Base-by-base conservation (phyloP, 768 basidiomycete species). In the Tremella fuciformis region DNA sequence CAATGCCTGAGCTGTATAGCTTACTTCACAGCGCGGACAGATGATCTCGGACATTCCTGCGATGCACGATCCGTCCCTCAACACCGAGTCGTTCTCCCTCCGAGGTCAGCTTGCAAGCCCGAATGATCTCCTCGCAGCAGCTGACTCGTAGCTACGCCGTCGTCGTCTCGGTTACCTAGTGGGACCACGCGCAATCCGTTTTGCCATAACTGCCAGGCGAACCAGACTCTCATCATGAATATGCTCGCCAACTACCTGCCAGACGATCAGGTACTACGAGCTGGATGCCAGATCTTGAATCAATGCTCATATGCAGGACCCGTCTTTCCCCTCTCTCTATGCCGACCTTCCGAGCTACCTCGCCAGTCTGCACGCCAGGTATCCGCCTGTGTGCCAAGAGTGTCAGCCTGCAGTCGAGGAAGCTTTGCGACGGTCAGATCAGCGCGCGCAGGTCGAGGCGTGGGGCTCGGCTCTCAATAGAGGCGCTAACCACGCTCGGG, bases 201-300 rank as follows among this genome's bases (percentile, higher is more conserved):
- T 79, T 97, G 92, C 77, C 85, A 87, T 66, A 84, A 84, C 7
- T 96, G 93, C 75, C 86, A 87, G 66, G 88, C 89, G n/a, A 97
- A 97, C 76, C 92, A 96, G 70, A 86, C 85, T 80, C 82, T 97
- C 39, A 80, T 91, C 53, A 80, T 88, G 60, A 89, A 91, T 75
- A 83, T 97, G 55, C 79, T 97, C 29, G 88, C 91, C 15, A 91
- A 88, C 67, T 97, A 93, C 75, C 82, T 94, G 0, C 91, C 91
- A 9, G 78, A 84, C 22, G 83, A 85, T n/a, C 82, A 83, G 59
- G 91, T 46, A 46, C 15, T 6, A 46, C 42, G 6, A 8, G 8
- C 13, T 34, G 18, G 8, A 52, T 18, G n/a, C 6, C 38, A 11
- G 38, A 29, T 29, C 7, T 50, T 8, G n/a, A 3, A 19, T 21